A percentile compares a stretch with the other conserved stretches of the same genome.
Evolutionary conservation across 2,329 filamentous ascomycete genomes (phyloP).

Genomic region (Pleurostoma richardsiae): DNA sequence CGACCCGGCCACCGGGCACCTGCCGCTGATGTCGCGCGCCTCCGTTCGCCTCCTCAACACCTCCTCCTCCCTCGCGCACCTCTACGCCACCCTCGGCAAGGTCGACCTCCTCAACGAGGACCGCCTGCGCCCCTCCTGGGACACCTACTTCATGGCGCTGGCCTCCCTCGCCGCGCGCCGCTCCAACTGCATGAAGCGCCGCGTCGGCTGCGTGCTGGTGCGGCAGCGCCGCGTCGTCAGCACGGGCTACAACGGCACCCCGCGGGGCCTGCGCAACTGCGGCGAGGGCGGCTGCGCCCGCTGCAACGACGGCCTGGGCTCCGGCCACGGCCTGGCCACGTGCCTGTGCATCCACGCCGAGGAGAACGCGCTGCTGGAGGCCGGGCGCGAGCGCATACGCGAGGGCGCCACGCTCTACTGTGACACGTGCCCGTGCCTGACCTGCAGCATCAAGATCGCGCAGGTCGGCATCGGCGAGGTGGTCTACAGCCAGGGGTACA

Average conservation of each 20-base stretch:
- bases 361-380: conserved; percentile 94
- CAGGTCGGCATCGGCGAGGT: conserved; percentile 96
- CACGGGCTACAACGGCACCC: conserved; percentile 98
- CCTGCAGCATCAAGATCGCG: conserved; percentile 97
- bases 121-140: conserved; percentile 85
- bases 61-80: conserved; percentile 62
- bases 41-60: conserved; percentile 85
- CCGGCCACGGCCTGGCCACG: conserved; percentile 71
- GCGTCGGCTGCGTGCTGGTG: conserved; percentile 91
- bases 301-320: conserved; percentile 71
- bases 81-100: conserved; percentile 67
- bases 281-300: conserved; percentile 84
- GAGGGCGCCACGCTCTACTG: conserved; percentile 84
- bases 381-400: conserved; percentile 82
- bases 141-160: conserved; percentile 97
- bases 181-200: conserved; percentile 96
- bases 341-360: conserved; percentile 97
- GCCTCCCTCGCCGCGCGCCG: conserved; percentile 85
- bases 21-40: conserved; percentile 74
- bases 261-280: conserved; percentile 82
- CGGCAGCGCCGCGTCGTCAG: conserved; percentile 81
- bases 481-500: conserved; percentile 89
- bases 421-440: conserved; percentile 94
- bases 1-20: conserved; percentile 56
- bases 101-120: conserved; percentile 74